A percentile compares a stretch with the other conserved stretches of the same genome.
phyloP scores from a whole-genome alignment of 495 filamentous ascomycete genomes.

The Penicillium atrosanguineum region DNA sequence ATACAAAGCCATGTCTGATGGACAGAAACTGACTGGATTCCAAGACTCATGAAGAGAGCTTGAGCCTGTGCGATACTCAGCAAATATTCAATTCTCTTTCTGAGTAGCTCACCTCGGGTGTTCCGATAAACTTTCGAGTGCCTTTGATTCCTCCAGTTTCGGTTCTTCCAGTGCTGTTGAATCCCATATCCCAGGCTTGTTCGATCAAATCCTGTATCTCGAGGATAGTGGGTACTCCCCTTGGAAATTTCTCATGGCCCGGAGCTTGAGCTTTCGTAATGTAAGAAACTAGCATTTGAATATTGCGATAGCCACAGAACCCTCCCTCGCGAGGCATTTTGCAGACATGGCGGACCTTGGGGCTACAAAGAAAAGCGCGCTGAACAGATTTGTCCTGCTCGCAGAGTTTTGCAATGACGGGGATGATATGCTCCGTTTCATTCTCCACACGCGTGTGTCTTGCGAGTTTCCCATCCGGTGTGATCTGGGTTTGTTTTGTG shows the following conservation, averaged over 20 bases:
- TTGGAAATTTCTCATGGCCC: slow-evolving; percentile 59
- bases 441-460: slow-evolving; percentile 54
- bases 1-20: background rate
- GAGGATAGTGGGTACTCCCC: slow-evolving; percentile 72
- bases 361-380: slow-evolving; percentile 77
- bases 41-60: slow-evolving; percentile 69
- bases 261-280: slow-evolving; percentile 56
- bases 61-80: slow-evolving; percentile 58
- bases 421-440: slow-evolving; percentile 65
- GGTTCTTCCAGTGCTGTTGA: slow-evolving; percentile 66
- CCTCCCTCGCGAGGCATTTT: slow-evolving; percentile 80
- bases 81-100: background rate
- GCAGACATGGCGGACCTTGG: slow-evolving; percentile 72
- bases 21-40: slow-evolving; percentile 56
- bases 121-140: slow-evolving; percentile 95
- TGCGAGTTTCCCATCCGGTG: slow-evolving; percentile 46
- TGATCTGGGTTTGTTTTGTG: slow-evolving; percentile 54
- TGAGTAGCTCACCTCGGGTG: slow-evolving; percentile 66
- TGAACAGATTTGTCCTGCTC: slow-evolving; percentile 60
- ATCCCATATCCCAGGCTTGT: slow-evolving; percentile 82
- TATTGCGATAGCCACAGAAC: slow-evolving; percentile 98
- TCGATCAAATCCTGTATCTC: slow-evolving; percentile 88
- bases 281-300: slow-evolving; percentile 88
- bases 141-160: slow-evolving; percentile 87
- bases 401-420: slow-evolving; percentile 69